Evolutionary conservation across 1,284 basidiomycete genomes (phyloP).

Genomic region (Lignosus rhinocerotis): DNA sequence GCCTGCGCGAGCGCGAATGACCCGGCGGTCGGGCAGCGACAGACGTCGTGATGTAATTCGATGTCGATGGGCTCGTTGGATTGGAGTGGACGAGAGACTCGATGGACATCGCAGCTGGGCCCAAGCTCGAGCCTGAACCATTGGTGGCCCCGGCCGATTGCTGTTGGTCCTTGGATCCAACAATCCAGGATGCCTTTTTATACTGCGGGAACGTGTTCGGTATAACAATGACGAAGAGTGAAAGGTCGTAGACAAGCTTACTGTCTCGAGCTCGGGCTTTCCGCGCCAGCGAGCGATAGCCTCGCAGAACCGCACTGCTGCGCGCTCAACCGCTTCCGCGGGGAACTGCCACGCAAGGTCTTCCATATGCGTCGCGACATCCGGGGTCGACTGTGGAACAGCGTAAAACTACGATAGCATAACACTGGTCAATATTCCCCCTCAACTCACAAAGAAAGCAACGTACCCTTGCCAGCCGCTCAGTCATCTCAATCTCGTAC

Average conservation of each 20-base stretch:
- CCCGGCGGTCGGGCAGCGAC: constrained; percentile 21
- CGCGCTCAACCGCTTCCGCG: constrained; percentile 77
- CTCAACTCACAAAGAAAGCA: neutral
- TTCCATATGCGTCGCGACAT: constrained; percentile 78
- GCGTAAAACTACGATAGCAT: constrained; percentile 64
- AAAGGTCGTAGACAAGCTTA: constrained; percentile 34
- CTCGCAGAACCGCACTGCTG: constrained; percentile 75
- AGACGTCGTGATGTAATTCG: constrained; percentile 26
- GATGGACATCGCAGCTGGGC: constrained; percentile 49
- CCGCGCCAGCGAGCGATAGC: constrained; percentile 78
- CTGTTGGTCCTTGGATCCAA: constrained; percentile 28
- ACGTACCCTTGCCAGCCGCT: constrained; percentile 64
- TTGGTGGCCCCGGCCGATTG: neutral
- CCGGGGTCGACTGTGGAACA: constrained; percentile 65
- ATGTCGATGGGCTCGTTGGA: constrained; percentile 48
- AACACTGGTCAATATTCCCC: neutral
- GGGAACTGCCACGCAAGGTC: constrained; percentile 78
- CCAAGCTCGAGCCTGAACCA: constrained; percentile 30
- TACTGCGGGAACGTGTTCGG: constrained; percentile 40
- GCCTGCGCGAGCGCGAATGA: constrained; percentile 24
- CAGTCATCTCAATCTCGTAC: constrained; percentile 67
- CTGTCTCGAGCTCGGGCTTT: constrained; percentile 78
- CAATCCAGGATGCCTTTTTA: constrained; percentile 46
- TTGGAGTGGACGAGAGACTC: constrained; percentile 65
- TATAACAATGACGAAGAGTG: constrained; percentile 3